Evolutionary conservation across 306 rosid species (phyloP).

Genomic region (Phaseolus lunatus): DNA sequence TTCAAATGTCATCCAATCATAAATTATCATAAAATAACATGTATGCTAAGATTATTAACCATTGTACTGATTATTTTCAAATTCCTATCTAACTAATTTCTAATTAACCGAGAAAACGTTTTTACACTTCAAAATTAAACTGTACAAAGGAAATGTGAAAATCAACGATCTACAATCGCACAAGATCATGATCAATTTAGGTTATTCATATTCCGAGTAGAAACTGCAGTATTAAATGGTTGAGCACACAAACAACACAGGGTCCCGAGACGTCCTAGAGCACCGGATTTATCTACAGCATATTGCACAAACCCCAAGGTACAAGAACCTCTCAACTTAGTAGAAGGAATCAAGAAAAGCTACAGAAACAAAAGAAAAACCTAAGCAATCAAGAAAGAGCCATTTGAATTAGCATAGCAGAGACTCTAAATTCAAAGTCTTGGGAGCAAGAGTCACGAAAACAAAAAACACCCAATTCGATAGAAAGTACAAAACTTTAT

Average conservation of each 20-base stretch:
- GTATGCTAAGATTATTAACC: background rate
- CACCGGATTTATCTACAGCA: no score
- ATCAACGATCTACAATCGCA: background rate
- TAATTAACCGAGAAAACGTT: background rate
- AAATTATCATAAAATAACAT: background rate
- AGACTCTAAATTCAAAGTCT: background rate
- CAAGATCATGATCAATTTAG: conserved; percentile 1
- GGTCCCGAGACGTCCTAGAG: no score
- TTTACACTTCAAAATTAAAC: background rate
- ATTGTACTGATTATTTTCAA: background rate
- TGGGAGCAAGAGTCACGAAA: no score
- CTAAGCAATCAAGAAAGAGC: background rate
- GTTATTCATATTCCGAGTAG: background rate
- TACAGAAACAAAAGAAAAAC: background rate
- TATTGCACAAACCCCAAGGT: no score
- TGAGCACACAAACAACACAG: no score
- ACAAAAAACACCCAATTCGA: no score
- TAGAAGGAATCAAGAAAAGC: background rate
- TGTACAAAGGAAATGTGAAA: conserved; percentile 15
- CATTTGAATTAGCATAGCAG: background rate
- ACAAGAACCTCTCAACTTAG: background rate
- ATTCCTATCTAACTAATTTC: background rate
- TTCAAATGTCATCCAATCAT: no score
- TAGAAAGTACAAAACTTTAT: background rate
- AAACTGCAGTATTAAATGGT: background rate